phyloP scores from a whole-genome alignment of 495 filamentous ascomycete genomes.

The Chaetomium fimeti region DNA sequence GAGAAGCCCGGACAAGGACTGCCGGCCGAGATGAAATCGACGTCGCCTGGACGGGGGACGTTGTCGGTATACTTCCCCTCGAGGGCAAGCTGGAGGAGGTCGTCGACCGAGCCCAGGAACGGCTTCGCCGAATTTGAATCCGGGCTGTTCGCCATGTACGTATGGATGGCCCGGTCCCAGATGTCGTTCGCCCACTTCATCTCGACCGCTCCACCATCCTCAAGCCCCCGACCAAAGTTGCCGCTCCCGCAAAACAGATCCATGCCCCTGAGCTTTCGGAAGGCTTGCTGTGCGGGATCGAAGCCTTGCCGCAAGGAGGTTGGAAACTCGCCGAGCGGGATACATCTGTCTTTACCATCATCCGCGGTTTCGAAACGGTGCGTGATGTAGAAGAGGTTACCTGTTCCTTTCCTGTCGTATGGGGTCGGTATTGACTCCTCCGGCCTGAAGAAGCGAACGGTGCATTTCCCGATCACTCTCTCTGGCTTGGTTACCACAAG shows the following conservation, averaged over 20 bases:
- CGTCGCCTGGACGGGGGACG: conserved; percentile 57
- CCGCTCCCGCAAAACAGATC: conserved; percentile 74
- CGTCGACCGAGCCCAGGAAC: conserved; percentile 67
- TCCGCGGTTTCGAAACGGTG: conserved; percentile 31
- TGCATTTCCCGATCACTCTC: conserved; percentile 54
- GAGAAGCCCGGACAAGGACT: conserved; percentile 76
- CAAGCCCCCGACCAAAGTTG: conserved; percentile 69
- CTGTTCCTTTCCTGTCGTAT: conserved; percentile 61
- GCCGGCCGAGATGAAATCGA: conserved; percentile 69
- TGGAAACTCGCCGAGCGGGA: conserved; percentile 33
- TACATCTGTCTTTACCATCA: conserved; percentile 16
- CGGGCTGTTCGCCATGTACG: conserved; percentile 61
- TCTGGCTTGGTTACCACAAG: conserved; percentile 39
- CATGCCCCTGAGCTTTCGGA: conserved; percentile 51
- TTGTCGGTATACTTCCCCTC: conserved; percentile 43
- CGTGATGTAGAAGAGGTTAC: conserved; percentile 63
- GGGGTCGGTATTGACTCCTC: conserved; percentile 54
- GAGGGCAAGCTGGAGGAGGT: conserved; percentile 58
- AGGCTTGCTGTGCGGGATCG: conserved; percentile 37
- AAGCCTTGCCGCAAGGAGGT: conserved; percentile 55
- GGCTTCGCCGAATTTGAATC: conserved; percentile 39
- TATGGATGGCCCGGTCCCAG: conserved; percentile 60
- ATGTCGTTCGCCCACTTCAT: conserved; percentile 66
- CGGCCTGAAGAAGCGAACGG: conserved; percentile 54
- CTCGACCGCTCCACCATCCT: conserved; percentile 64